Base-by-base conservation (phyloP, 805 yeast genomes). In the Naumovozyma dairenensis region DNA sequence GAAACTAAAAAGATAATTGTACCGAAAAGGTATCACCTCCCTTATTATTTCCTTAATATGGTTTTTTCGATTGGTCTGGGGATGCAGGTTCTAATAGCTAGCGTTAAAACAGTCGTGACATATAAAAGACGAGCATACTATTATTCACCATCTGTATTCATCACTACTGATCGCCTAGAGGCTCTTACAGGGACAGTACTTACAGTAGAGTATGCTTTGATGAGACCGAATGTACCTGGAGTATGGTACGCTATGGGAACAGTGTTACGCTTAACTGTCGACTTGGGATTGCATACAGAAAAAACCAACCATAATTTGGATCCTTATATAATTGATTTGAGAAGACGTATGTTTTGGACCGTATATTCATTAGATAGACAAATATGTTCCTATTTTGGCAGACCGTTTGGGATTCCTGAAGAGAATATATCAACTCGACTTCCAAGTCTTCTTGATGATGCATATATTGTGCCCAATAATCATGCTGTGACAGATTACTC, bases 231-330 rank as follows among this genome's bases (percentile, higher is more conserved):
- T 1, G 72, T 73, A 10, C 94, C 95, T 0, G 92, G 94, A 3
- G 84, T 83, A n/a, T 86, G 96, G 96, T 83, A 83, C 52, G 74
- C 81, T 4, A 60, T 83, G 42, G 95, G 95, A 0, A 72, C 83
- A 2, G 86, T 89, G 0, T 57, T 84, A 32, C 66, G 96, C 39
- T 57, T 83, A 32, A 77, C 89, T 45, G 83, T 85, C 19, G 96
- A 86, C 55, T 56, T 86, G 39, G 95, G 94, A 1, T 62, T 86
- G 6, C 96, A 86, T 55, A 73, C 75, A 24, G 95, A 85, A 47
- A 60, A 58, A 33, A 40, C 59, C 25, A 55, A 64, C 35, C 42
- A 45, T 31, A 56, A 57, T 16, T 57, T 59, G 35, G 76, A 76
- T 40, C 71, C 80, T 0, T 76, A 70, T 46, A 62, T 70, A 0